Evolutionary conservation across 495 filamentous ascomycete genomes (phyloP).

Genomic region (Aspergillus diversus): DNA sequence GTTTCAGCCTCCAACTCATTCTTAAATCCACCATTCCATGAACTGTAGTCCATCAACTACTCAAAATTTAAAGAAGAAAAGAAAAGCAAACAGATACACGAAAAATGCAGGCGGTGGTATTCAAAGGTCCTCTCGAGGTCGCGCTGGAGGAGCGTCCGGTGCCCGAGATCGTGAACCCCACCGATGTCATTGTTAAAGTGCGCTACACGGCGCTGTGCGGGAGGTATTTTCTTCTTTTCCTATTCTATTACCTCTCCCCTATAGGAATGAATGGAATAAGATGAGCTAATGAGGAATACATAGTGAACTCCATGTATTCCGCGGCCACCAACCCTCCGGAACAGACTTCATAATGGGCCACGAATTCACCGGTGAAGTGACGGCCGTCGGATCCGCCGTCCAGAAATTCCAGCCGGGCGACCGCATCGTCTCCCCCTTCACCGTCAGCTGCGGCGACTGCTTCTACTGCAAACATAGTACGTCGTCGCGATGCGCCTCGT

Average conservation of each 20-base stretch:
- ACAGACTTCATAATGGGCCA: constrained; percentile 62
- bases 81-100: background rate
- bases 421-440: constrained; percentile 75
- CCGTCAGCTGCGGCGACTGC: constrained; percentile 67
- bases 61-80: no score
- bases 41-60: background rate
- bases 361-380: constrained; percentile 75
- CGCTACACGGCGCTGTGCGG: constrained; percentile 84
- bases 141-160: constrained; percentile 48
- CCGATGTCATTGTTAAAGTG: constrained; percentile 83
- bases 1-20: background rate
- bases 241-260: background rate
- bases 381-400: constrained; percentile 61
- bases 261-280: no score
- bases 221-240: constrained; percentile 59
- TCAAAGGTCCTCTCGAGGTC: constrained; percentile 40
- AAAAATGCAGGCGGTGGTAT: constrained; percentile 40
- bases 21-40: background rate
- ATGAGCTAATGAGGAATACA: background rate
- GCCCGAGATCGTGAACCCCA: constrained; percentile 63
- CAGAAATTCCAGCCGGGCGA: constrained; percentile 69
- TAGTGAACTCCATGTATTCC: constrained; percentile 78
- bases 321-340: constrained; percentile 66
- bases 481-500: constrained; percentile 62
- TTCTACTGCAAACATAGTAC: constrained; percentile 72